Evolutionary conservation across 768 basidiomycete species (phyloP).

Genomic region (Pulveroboletus sp.): DNA sequence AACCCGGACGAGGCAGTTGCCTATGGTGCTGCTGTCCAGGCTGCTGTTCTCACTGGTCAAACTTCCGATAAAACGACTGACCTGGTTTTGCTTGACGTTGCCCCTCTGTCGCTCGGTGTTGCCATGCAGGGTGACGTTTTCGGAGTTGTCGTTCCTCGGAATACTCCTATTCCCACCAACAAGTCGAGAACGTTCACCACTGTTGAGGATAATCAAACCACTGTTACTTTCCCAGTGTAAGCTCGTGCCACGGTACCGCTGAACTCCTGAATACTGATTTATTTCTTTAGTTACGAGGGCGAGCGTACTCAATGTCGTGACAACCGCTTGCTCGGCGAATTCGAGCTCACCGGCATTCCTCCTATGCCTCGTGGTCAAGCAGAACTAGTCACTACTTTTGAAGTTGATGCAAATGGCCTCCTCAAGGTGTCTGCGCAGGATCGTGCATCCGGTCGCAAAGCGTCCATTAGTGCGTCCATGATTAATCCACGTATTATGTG

Average conservation of each 20-base stretch:
- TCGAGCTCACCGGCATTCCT: conserved; percentile 97
- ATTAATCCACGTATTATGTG: not conserved
- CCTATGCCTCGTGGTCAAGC: conserved; percentile 99
- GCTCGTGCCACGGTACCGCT: conserved; percentile 16
- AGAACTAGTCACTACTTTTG: conserved; percentile 98
- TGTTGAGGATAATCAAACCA: conserved; percentile 99
- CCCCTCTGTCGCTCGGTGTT: conserved; percentile 97
- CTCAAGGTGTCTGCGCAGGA: conserved; percentile 98
- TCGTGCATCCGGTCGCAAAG: conserved; percentile 98
- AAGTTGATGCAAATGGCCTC: conserved; percentile 99
- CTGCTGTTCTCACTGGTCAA: conserved; percentile 96
- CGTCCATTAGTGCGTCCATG: conserved; percentile 77
- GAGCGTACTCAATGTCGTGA: conserved; percentile 99
- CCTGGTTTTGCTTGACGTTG: conserved; percentile 96
- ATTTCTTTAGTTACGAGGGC: conserved; percentile 76
- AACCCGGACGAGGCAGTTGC: conserved; percentile 99
- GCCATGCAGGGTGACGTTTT: conserved; percentile 99
- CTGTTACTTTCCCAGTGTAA: conserved; percentile 98
- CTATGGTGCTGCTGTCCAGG: conserved; percentile 99
- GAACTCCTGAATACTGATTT: conserved; percentile 4
- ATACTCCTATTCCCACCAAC: conserved; percentile 99
- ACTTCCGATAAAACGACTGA: conserved; percentile 99
- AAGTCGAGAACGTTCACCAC: conserved; percentile 99
- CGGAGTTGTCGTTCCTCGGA: conserved; percentile 98
- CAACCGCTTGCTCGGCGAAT: conserved; percentile 98